Evolutionary conservation across 2,329 filamentous ascomycete species (phyloP), one percentile per base, ranked within the genome.

Genomic region (Colletotrichum melonis): DNA sequence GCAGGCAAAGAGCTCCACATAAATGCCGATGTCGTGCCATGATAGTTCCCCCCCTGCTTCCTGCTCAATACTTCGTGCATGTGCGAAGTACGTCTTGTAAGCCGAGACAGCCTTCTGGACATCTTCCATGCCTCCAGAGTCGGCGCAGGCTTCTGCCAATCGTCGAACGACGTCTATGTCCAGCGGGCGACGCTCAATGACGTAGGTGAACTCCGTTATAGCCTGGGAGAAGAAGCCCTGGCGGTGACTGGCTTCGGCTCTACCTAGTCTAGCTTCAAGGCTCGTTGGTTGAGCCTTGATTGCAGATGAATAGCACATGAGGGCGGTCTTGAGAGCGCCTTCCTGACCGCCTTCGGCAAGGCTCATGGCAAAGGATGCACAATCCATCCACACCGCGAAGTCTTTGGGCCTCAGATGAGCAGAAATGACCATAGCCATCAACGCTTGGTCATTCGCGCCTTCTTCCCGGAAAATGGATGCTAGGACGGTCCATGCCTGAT

Each of bases 21-120:
- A 98, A 67, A 95, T 93, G 74, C 95, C 93, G 55, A 97, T 86
- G 80, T 98, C 93, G 66, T 93, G 92, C 96, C 96, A 99, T 38
- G 86, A 86, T 66, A 88, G 86, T 6, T 82, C 80, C 80, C 49
- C 81, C 55, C 81, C 83, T 78, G 3, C 80, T 72, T 9, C 55
- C 19, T 52, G 46, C 24, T 58, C 79, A 76, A 4, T 79, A 78
- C n/a, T 80, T 76, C 4, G 77, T 75, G 85, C 82, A 66, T 87
- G 79, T 24, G 84, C 79, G 69, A 91, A 87, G 66, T 86, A 86
- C 5, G 79, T 79, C 60, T 83, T 80, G 75, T 91, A 91, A 49
- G 87, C 88, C 1, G 80, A 80, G 73, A 87, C 86, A 38, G 87
- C 88, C 42, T 81, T 80, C 52, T 79, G 78, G 19, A 82, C 80